Percentiles rank a stretch among this genome's conserved stretches.
Conservation (phyloP, 179 eudicot genomes). For the Camellia oleifera region DNA sequence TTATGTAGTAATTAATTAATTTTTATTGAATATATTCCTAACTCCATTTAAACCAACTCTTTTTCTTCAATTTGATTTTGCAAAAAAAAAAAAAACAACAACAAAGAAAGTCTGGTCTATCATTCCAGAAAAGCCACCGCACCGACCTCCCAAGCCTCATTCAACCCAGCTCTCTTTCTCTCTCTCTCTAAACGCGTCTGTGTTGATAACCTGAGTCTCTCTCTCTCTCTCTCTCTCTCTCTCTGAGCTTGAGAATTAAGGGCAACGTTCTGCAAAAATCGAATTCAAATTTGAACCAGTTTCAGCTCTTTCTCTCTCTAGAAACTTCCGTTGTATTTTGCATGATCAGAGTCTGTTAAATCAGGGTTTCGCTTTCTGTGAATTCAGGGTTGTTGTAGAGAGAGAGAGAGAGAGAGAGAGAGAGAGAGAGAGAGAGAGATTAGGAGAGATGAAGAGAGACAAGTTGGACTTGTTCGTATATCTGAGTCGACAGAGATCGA, state of each 20-base stretch:
- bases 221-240: neutral
- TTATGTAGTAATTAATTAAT: neutral
- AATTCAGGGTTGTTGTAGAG: neutral
- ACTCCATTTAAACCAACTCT: neutral
- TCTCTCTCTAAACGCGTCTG: conserved; percentile 1
- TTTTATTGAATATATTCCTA: neutral
- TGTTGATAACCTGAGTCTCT: neutral
- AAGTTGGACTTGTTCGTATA: conserved; percentile 48
- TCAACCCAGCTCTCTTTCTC: neutral
- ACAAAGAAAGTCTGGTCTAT: neutral
- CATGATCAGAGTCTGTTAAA: conserved; percentile 2
- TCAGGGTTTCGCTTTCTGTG: neutral
- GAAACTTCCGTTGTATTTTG: neutral
- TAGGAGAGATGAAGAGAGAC: conserved; percentile 28
- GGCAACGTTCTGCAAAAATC: neutral
- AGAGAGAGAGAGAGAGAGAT: neutral
- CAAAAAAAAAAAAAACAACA: neutral
- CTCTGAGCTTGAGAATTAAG: neutral
- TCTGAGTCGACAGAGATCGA: conserved; percentile 52
- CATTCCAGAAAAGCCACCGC: conserved; percentile 6
- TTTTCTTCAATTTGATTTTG: neutral
- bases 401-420: neutral
- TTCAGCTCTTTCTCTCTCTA: neutral
- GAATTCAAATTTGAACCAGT: neutral
- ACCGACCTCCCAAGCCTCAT: neutral